phyloP scores from a whole-genome alignment of 495 filamentous ascomycete species.

The Penicillium waksmanii region DNA sequence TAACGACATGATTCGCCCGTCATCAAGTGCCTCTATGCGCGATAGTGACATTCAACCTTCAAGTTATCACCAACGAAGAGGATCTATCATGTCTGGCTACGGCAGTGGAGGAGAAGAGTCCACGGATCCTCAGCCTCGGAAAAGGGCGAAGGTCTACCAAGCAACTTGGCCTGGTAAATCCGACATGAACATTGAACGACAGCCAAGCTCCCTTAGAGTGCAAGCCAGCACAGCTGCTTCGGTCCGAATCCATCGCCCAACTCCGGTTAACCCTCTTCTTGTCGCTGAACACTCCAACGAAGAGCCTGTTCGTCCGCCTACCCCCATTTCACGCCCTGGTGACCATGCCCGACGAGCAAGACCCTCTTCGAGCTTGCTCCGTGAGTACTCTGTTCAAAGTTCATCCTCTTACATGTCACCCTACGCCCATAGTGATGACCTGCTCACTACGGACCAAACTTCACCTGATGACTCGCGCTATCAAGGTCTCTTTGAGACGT shows the following conservation, averaged over 20 bases:
- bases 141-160: conserved; percentile 73
- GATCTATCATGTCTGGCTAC: conserved; percentile 61
- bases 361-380: conserved; percentile 42
- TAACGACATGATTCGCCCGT: conserved; percentile 47
- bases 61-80: conserved; percentile 34
- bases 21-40: conserved; percentile 52
- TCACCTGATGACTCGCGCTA: conserved; percentile 53
- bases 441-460: conserved; percentile 33
- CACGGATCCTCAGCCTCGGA: conserved; percentile 62
- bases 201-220: conserved; percentile 80
- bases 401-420: conserved; percentile 49
- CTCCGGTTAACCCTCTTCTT: conserved; percentile 60
- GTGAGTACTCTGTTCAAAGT: conserved; percentile 47
- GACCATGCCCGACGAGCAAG: conserved; percentile 38
- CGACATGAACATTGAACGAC: conserved; percentile 66
- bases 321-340: conserved; percentile 65
- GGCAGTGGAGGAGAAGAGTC: conserved; percentile 67
- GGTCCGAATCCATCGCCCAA: conserved; percentile 80
- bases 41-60: conserved; percentile 40
- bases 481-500: conserved; percentile 51
- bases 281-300: conserved; percentile 62
- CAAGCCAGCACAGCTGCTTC: conserved; percentile 86
- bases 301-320: conserved; percentile 79
- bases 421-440: conserved; percentile 48
- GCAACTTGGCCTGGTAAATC: conserved; percentile 68